Evolutionary conservation across 306 rosid species (phyloP).

Genomic region (Ormosia semicastrata): DNA sequence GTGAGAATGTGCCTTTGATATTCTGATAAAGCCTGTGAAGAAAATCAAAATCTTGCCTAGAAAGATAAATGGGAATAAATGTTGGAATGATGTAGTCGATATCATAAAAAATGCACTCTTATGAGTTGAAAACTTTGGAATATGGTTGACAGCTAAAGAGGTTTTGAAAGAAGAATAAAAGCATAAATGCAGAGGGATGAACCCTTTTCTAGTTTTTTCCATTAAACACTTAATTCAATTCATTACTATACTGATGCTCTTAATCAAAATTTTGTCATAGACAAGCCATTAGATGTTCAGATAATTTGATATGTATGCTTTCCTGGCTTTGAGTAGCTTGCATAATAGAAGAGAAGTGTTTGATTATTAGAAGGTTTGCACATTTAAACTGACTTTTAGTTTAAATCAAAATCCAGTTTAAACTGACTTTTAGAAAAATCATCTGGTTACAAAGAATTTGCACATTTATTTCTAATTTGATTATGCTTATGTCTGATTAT

Average conservation of each 20-base stretch:
- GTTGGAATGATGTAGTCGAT: not conserved
- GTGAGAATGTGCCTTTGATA: not conserved
- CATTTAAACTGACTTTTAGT: too few relatives aligned
- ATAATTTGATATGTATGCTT: not conserved
- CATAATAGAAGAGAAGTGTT: not conserved
- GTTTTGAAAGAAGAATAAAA: constrained; percentile 15
- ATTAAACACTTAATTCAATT: not conserved
- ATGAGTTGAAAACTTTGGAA: not conserved
- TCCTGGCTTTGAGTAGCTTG: not conserved
- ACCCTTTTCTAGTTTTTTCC: not conserved
- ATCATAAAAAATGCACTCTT: not conserved
- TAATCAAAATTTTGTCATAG: not conserved
- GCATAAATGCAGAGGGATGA: not conserved
- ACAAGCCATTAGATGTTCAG: not conserved
- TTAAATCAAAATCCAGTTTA: too few relatives aligned
- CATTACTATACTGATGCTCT: not conserved
- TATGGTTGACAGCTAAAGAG: not conserved
- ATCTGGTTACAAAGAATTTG: not conserved
- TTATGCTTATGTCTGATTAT: not conserved
- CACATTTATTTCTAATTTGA: not conserved
- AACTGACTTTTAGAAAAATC: not conserved
- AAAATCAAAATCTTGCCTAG: not conserved
- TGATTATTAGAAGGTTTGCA: too few relatives aligned
- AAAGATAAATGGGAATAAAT: constrained; percentile 2
- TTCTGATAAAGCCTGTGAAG: constrained; percentile 1